Evolutionary conservation across 768 basidiomycete genomes (phyloP).

Genomic region (Leccinellum albellum): DNA sequence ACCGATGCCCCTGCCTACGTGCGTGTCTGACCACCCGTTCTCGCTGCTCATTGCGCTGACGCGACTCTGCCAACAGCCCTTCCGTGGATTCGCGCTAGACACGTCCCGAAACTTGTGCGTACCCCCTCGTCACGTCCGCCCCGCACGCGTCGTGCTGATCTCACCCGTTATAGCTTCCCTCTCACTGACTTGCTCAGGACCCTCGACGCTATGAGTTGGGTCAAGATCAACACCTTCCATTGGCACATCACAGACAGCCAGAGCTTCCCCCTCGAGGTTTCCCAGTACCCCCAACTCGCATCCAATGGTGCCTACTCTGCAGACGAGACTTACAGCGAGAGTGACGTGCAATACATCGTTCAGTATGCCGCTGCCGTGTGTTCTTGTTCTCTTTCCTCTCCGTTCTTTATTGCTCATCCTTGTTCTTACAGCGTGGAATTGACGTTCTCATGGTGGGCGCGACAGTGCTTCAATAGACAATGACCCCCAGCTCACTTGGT

Average conservation of each 20-base stretch:
- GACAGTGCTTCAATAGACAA: neutral
- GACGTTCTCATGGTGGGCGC: slow-evolving; percentile 56
- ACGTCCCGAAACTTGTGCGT: slow-evolving; percentile 44
- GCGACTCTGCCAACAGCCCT: slow-evolving; percentile 20
- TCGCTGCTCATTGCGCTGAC: slow-evolving; percentile 1
- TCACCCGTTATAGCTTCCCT: slow-evolving; percentile 32
- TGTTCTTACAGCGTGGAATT: slow-evolving; percentile 53
- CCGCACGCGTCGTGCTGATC: neutral
- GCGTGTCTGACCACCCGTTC: neutral
- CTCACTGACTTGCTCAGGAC: slow-evolving; percentile 39
- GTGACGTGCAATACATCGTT: slow-evolving; percentile 58
- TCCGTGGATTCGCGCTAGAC: slow-evolving; percentile 43
- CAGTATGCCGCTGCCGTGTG: slow-evolving; percentile 68
- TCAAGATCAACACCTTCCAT: slow-evolving; percentile 68
- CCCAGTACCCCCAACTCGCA: slow-evolving; percentile 57
- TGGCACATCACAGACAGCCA: slow-evolving; percentile 87
- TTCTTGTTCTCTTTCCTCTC: slow-evolving; percentile 3
- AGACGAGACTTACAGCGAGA: slow-evolving; percentile 46
- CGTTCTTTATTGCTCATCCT: neutral
- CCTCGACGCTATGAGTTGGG: slow-evolving; percentile 50
- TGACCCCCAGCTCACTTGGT: neutral
- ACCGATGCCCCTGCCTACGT: slow-evolving; percentile 48
- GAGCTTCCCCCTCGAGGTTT: slow-evolving; percentile 69
- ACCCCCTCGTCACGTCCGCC: neutral
- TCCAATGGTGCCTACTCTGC: slow-evolving; percentile 65